These are phyloP conservation scores for Exophiala bonariae DNA, from an alignment of 2,329 filamentous ascomycete genomes.

Conservation along the genomic window DNA sequence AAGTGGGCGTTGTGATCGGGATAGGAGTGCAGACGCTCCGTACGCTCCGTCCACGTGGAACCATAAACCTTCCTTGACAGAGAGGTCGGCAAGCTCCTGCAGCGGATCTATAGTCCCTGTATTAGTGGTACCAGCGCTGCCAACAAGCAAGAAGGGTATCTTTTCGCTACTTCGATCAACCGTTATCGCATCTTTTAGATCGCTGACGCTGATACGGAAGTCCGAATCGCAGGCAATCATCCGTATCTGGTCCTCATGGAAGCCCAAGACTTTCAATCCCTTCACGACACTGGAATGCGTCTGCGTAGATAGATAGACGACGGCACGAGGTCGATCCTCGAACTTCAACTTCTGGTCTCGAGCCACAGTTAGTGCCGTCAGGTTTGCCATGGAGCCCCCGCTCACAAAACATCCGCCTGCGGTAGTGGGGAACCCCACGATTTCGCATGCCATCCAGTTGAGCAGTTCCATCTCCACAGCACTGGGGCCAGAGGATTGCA, in stretches of 20 bases:
- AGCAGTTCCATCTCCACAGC: too few species aligned
- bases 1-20: constrained; percentile 8
- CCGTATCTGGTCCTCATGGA: constrained; percentile 20
- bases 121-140: too few species aligned
- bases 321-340: constrained; percentile 1
- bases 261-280: constrained; percentile 19
- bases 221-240: constrained; percentile 20
- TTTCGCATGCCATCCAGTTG: constrained; percentile 18
- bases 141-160: too few species aligned
- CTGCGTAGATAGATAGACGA: constrained; percentile 25
- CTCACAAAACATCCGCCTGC: constrained; percentile 26
- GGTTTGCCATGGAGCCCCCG: constrained; percentile 28
- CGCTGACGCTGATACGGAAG: constrained; percentile 23
- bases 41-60: too few species aligned
- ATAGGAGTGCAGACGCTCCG: too few species aligned
- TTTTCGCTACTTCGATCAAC: too few species aligned
- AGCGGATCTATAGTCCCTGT: too few species aligned
- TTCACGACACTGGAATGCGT: constrained; percentile 24
- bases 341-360: constrained; percentile 20
- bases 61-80: too few species aligned
- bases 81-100: too few species aligned
- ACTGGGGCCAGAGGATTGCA: too few species aligned
- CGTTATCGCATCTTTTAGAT: too few species aligned
- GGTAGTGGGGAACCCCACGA: constrained; percentile 15
- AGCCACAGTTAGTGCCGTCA: constrained; percentile 24